Evolutionary conservation across 768 basidiomycete genomes (phyloP).

Genomic region (Lentinula sp.): DNA sequence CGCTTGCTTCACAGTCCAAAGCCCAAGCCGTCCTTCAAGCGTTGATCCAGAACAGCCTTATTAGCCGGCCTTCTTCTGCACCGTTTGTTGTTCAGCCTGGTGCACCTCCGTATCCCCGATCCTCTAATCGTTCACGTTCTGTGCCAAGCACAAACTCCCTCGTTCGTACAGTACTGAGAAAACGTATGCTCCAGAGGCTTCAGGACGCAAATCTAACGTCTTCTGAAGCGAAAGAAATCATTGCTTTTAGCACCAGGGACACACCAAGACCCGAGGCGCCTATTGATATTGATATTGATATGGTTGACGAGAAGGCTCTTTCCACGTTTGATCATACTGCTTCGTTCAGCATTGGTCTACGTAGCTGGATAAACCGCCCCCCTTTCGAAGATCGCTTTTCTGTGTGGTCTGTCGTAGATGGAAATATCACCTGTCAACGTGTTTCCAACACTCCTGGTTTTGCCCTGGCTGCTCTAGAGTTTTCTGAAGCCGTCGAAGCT

Average conservation of each 20-base stretch:
- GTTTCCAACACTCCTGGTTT: conserved; percentile 40
- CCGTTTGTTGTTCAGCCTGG: conserved; percentile 41
- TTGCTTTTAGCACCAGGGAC: conserved; percentile 32
- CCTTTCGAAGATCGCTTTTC: conserved; percentile 70
- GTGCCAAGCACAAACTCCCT: conserved; percentile 34
- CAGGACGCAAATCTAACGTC: conserved; percentile 27
- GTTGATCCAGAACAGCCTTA: conserved; percentile 42
- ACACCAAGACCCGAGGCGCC: conserved; percentile 16
- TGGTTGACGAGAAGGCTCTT: conserved; percentile 10
- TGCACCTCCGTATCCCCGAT: conserved; percentile 46
- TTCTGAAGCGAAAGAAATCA: conserved; percentile 37
- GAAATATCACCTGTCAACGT: conserved; percentile 28
- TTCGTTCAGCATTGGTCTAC: conserved; percentile 49
- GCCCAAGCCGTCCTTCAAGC: conserved; percentile 33
- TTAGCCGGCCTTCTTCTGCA: conserved; percentile 31
- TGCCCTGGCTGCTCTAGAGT: conserved; percentile 70
- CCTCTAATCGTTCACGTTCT: conserved; percentile 35
- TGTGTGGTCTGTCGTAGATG: conserved; percentile 43
- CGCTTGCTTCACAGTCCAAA: conserved; percentile 21
- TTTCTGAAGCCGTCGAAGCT: conserved; percentile 59
- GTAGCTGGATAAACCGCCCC: conserved; percentile 65
- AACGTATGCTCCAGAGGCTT: conserved; percentile 41
- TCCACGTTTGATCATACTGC: conserved; percentile 20
- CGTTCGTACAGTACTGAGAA: conserved; percentile 43
- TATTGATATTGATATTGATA: conserved; percentile 4